Percentiles rank a stretch among this genome's conserved stretches.
phyloP scores from a whole-genome alignment of 2,329 filamentous ascomycete genomes.

The Neofusicoccum ribis region DNA sequence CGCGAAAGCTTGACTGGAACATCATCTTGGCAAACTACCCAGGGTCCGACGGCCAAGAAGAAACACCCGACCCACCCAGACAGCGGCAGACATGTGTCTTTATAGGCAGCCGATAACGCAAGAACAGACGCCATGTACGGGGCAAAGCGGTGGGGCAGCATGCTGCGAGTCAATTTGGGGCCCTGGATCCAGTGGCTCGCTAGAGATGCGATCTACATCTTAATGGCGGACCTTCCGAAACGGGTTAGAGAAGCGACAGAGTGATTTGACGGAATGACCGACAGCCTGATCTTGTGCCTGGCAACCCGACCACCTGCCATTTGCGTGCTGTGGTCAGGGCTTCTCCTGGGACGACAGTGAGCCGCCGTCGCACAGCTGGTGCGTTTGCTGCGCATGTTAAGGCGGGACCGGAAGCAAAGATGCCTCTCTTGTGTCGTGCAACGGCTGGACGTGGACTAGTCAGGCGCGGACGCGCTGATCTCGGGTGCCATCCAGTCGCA shows the following conservation, averaged over 20 bases:
- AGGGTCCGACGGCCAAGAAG: not conserved
- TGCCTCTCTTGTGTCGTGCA: not conserved
- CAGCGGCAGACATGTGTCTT: not conserved
- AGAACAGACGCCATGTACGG: not conserved
- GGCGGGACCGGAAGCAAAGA: not conserved
- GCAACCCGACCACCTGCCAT: not conserved
- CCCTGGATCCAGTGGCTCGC: not conserved
- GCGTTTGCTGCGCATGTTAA: not conserved
- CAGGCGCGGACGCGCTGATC: not conserved
- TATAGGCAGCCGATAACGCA: not conserved
- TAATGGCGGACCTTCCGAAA: conserved; percentile 5
- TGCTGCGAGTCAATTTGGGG: not conserved
- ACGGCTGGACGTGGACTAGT: not conserved
- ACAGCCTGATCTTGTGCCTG: not conserved
- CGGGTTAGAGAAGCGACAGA: not conserved
- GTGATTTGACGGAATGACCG: conserved; percentile 4
- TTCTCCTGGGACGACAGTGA: not conserved
- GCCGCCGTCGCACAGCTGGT: not conserved
- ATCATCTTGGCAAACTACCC: not conserved
- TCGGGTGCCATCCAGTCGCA: not conserved
- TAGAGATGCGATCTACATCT: not conserved
- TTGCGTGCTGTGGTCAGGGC: not conserved
- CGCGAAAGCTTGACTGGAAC: not conserved
- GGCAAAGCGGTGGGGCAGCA: not conserved
- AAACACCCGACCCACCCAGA: not conserved